Percentiles rank a stretch among this genome's conserved stretches.
These are phyloP conservation scores for Moricandia arvensis DNA, from an alignment of 345 rosid species.

Conservation along the genomic window DNA sequence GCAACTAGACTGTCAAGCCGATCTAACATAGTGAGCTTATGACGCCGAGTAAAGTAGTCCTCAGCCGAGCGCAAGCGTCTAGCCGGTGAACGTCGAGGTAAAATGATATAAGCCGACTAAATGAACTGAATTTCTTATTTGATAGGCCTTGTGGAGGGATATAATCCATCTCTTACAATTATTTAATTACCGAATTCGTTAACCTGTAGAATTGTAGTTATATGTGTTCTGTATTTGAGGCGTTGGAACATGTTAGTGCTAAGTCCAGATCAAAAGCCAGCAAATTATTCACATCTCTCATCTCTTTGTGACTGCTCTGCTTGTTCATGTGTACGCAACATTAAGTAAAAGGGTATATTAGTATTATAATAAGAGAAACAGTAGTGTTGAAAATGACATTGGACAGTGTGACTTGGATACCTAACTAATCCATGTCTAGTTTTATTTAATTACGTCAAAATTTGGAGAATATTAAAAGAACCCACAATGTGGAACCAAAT, in stretches of 20 bases:
- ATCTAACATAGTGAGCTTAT: too few species aligned
- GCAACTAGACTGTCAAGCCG: too few species aligned
- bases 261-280: background rate
- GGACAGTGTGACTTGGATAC: conserved; percentile 6
- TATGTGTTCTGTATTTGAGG: background rate
- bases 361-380: background rate
- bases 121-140: too few species aligned
- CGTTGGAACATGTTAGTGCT: background rate
- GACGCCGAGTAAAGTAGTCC: too few species aligned
- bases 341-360: background rate
- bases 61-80: too few species aligned
- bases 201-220: background rate
- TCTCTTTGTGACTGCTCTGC: conserved; percentile 6
- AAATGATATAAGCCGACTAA: too few species aligned
- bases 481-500: background rate
- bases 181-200: background rate
- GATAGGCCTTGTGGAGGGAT: too few species aligned
- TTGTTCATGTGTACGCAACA: background rate
- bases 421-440: conserved; percentile 10
- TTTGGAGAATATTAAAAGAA: conserved; percentile 8
- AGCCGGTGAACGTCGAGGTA: too few species aligned
- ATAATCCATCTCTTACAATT: background rate
- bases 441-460: background rate
- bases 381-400: background rate
- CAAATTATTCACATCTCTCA: background rate